Base-by-base conservation (phyloP, 441 rosid species). In the Gossypium lobatum region DNA sequence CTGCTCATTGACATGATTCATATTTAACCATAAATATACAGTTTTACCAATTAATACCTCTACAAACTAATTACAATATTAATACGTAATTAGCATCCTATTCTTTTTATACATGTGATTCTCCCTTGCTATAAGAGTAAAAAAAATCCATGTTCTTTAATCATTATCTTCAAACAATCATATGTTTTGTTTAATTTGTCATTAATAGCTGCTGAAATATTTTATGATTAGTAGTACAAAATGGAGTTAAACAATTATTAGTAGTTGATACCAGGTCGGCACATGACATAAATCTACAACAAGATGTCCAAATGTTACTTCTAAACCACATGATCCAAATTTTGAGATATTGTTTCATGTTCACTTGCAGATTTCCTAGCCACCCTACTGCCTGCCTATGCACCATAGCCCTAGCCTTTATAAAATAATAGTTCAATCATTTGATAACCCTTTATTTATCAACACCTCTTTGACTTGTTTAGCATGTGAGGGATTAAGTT, bases 221-320 rank as follows among this genome's bases (percentile, higher is more conserved):
- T 26, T 28, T 28, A 61, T 60, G 20, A 26, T 6, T 1, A 14
- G 16, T 62, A 62, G 11, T 3, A 3, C 3, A 50, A 50, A 50
- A 13, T 50, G 17, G 7, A 62, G 39, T 11, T 31, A 3, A 34
- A 6, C 9, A 69, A 60, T 60, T 69, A 60, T 20, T 9, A 68
- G 26, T 0, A 28, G 62, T 34, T 60, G 45, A 52, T n/a, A 34
- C 34, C 21, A 20, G n/a, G 28, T 18, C 0, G 14, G 46, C 71
- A 70, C 74, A 70, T 64, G 75, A 76, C 37, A 72, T 28, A 72
- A 28, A 59, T 77, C 80, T 21, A 59, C 18, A 7, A 14, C 7
- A 59, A 67, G 70, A 59, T 73, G 37, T 3, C 70, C 1, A 37
- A 8, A 59, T 50, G 70, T 46, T 68, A 34, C 52, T 37, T 61